A percentile compares a stretch with the other conserved stretches of the same genome.
Evolutionary conservation across 768 basidiomycete genomes (phyloP).

Genomic region (Tubosaeta sp.): DNA sequence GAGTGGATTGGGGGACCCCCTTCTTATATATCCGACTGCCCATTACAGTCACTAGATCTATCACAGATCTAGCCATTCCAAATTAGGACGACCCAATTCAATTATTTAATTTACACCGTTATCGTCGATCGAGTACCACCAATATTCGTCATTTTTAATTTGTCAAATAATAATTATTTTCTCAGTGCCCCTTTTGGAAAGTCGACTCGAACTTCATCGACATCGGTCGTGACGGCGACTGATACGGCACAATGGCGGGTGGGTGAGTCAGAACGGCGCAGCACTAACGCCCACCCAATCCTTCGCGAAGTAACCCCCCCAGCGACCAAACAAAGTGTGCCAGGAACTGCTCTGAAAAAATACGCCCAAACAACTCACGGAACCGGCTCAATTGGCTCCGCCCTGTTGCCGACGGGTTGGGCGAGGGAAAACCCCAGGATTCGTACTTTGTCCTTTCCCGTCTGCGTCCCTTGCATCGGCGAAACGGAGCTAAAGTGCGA

Average conservation of each 20-base stretch:
- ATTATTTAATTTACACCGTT: slow-evolving; percentile 33
- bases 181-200: neutral
- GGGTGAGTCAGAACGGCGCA: slow-evolving; percentile 21
- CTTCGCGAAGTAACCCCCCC: slow-evolving; percentile 11
- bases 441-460: slow-evolving; percentile 15
- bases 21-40: slow-evolving; percentile 30
- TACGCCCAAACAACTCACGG: slow-evolving; percentile 19
- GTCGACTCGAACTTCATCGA: neutral
- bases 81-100: slow-evolving; percentile 23
- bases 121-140: slow-evolving; percentile 30
- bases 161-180: slow-evolving; percentile 8
- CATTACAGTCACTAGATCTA: slow-evolving; percentile 20
- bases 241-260: neutral
- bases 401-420: neutral
- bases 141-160: slow-evolving; percentile 20
- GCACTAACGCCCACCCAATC: slow-evolving; percentile 15
- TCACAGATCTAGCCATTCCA: slow-evolving; percentile 18
- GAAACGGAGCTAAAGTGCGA: slow-evolving; percentile 19
- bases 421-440: slow-evolving; percentile 5
- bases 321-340: neutral
- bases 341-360: slow-evolving; percentile 20
- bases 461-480: slow-evolving; percentile 9
- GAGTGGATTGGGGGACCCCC: slow-evolving; percentile 5
- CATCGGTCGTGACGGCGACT: slow-evolving; percentile 10
- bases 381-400: slow-evolving; percentile 18